Conservation (phyloP, 2,329 filamentous ascomycete genomes). For the Xylaria polymorpha region DNA sequence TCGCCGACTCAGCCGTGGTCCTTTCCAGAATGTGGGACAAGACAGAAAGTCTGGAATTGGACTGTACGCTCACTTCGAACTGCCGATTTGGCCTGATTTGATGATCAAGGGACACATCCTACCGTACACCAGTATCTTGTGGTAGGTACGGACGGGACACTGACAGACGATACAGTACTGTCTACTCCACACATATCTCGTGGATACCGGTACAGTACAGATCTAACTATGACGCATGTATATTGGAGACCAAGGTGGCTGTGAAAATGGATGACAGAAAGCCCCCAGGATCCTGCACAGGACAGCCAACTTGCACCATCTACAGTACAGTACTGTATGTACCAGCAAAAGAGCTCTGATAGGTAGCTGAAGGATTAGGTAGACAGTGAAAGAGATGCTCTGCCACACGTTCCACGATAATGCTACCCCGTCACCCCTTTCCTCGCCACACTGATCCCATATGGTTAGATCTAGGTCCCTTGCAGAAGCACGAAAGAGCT, state of each 20-base stretch:
- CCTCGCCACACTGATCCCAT: constrained; percentile 4
- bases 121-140: neutral
- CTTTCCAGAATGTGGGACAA: neutral
- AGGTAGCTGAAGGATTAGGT: neutral
- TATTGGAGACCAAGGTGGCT: constrained; percentile 30
- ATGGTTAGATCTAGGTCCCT: constrained; percentile 12
- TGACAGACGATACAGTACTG: neutral
- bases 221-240: constrained; percentile 27
- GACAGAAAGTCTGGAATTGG: neutral
- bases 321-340: no score
- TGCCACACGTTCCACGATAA: constrained; percentile 22
- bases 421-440: constrained; percentile 23
- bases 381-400: constrained; percentile 9
- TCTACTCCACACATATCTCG: neutral
- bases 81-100: neutral
- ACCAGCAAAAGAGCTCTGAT: constrained; percentile 2
- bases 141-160: neutral
- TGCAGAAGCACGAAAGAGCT: neutral
- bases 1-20: constrained; percentile 16
- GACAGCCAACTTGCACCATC: neutral
- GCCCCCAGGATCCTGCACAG: constrained; percentile 1
- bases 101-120: neutral
- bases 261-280: constrained; percentile 30
- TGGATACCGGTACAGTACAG: constrained; percentile 3
- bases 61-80: neutral